Evolutionary conservation across 2,329 filamentous ascomycete species (phyloP).

Genomic region (Fusarium cicatricum): DNA sequence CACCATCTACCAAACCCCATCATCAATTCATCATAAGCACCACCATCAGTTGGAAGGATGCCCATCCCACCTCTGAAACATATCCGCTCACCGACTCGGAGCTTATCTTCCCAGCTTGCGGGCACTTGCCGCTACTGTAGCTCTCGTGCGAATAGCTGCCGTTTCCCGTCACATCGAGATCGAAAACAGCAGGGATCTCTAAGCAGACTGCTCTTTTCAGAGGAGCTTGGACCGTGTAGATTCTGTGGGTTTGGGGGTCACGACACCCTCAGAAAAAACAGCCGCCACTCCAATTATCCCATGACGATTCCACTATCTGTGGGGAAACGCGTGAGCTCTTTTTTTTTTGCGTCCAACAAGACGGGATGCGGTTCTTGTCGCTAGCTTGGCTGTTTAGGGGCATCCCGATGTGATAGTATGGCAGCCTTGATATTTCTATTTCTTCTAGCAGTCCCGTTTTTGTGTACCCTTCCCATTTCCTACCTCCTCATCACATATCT

Average conservation of each 20-base stretch:
- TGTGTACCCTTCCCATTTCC: conserved; percentile 12
- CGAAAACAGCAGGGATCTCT: neutral
- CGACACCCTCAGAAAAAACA: conserved; percentile 10
- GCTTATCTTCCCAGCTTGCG: conserved; percentile 32
- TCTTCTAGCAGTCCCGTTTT: conserved; percentile 12
- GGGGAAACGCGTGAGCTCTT: conserved; percentile 42
- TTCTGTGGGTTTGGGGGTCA: conserved; percentile 23
- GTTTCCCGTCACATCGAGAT: conserved; percentile 25
- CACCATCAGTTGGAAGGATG: neutral
- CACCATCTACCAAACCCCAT: neutral
- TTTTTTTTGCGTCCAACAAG: too few relatives aligned
- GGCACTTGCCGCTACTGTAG: too few relatives aligned
- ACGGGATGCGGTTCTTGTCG: neutral
- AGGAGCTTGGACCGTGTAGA: neutral
- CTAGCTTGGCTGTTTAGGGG: neutral
- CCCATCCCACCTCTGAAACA: neutral
- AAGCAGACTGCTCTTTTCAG: neutral
- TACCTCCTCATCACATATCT: conserved; percentile 13
- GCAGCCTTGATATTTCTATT: conserved; percentile 13
- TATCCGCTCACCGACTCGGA: conserved; percentile 36
- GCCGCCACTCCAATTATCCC: neutral
- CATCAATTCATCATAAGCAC: conserved; percentile 12
- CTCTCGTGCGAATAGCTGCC: neutral
- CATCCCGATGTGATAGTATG: conserved; percentile 9
- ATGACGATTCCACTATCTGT: conserved; percentile 33